phyloP scores from a whole-genome alignment of 306 rosid genomes.

The Castanopsis chinensis region DNA sequence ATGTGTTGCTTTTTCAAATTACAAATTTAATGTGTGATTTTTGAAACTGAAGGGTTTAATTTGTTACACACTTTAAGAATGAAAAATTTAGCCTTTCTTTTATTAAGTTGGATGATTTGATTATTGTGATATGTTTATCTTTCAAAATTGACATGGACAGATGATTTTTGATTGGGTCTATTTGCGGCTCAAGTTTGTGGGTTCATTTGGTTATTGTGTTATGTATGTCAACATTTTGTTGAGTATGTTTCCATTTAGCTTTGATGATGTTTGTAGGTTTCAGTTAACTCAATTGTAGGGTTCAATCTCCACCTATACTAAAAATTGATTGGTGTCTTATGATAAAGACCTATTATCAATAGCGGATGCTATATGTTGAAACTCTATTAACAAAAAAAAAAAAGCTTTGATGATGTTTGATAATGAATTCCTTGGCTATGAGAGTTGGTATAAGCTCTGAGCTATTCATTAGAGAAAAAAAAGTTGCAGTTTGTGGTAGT shows the following conservation, averaged over 20 bases:
- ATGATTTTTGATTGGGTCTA: background rate
- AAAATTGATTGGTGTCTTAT: too few species aligned
- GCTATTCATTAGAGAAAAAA: background rate
- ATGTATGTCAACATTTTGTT: background rate
- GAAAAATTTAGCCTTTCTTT: too few species aligned
- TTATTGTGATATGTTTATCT: background rate
- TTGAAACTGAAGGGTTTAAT: too few species aligned
- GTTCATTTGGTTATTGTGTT: background rate
- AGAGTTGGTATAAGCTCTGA: background rate
- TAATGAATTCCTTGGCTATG: background rate
- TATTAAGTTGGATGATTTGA: background rate
- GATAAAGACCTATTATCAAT: rapidly evolving
- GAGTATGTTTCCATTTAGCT: background rate
- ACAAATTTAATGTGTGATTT: too few species aligned
- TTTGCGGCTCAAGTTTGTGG: background rate
- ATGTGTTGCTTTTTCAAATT: too few species aligned
- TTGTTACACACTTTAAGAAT: too few species aligned
- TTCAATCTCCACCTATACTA: too few species aligned
- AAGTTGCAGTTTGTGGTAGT: too few species aligned
- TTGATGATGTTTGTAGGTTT: background rate
- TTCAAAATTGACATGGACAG: background rate
- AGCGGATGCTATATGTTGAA: too few species aligned
- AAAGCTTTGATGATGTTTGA: background rate
- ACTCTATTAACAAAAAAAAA: too few species aligned
- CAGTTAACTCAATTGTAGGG: rapidly evolving